Percentiles rank a stretch among this genome's conserved stretches.
Conservation (phyloP, 1,284 basidiomycete genomes). For the Leccinum fuscescens region DNA sequence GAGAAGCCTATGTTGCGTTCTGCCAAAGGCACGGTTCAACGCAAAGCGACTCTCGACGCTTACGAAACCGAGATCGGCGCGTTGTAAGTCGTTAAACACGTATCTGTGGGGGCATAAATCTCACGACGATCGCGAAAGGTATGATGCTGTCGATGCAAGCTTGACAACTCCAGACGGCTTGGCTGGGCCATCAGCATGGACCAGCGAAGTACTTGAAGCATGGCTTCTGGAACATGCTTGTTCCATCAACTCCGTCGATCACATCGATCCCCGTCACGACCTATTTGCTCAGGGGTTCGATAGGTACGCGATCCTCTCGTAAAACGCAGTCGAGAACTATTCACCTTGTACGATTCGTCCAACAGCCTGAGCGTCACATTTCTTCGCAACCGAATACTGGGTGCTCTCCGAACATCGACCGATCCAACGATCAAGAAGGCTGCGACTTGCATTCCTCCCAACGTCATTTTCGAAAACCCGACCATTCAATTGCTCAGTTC, state of each 20-base stretch:
- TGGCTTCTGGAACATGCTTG: conserved; percentile 26
- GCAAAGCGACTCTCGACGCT: background rate
- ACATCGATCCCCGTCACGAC: background rate
- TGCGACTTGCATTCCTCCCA: conserved; percentile 10
- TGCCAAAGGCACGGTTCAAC: background rate
- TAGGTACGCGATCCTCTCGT: conserved; percentile 16
- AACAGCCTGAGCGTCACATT: conserved; percentile 30
- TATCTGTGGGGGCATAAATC: background rate
- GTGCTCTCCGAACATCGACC: conserved; percentile 16
- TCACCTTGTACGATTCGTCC: background rate
- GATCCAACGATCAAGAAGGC: background rate
- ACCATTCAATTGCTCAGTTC: conserved; percentile 12
- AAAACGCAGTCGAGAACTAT: background rate
- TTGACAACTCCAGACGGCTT: background rate
- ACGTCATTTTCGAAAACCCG: conserved; percentile 23
- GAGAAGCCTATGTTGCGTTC: background rate
- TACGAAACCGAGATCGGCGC: background rate
- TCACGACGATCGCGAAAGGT: background rate
- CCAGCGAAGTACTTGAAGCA: conserved; percentile 8
- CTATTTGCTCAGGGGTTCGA: background rate
- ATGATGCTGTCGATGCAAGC: background rate
- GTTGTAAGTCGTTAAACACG: background rate
- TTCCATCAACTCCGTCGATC: conserved; percentile 8
- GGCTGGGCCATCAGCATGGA: conserved; percentile 14
- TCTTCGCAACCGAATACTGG: conserved; percentile 29